phyloP scores from a whole-genome alignment of 768 basidiomycete genomes.

The Pulveroboletus sp. region DNA sequence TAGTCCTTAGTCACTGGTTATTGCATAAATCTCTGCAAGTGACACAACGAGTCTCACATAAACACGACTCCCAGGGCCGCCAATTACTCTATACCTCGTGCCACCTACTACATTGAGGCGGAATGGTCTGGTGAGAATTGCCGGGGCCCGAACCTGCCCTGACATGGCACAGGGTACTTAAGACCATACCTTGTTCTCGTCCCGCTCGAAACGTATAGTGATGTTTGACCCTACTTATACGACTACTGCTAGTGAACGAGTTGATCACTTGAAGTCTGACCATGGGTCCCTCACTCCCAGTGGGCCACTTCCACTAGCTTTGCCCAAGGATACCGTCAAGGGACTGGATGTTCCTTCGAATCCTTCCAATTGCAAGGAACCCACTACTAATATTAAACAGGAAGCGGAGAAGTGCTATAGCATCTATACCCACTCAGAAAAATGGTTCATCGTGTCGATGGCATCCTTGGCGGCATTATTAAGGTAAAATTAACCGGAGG shows the following conservation, averaged over 20 bases:
- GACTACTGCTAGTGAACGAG: background rate
- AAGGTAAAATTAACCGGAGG: conserved; percentile 39
- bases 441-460: conserved; percentile 66
- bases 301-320: background rate
- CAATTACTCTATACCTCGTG: too few relatives aligned
- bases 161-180: too few relatives aligned
- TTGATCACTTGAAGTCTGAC: background rate
- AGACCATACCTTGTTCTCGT: too few relatives aligned
- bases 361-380: too few relatives aligned
- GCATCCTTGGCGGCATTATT: conserved; percentile 63
- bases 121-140: too few relatives aligned
- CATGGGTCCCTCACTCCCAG: background rate
- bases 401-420: conserved; percentile 34
- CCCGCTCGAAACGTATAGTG: background rate
- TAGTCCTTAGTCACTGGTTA: background rate
- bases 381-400: background rate
- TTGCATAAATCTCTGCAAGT: background rate
- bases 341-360: background rate
- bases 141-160: too few relatives aligned
- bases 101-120: too few relatives aligned
- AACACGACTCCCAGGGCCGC: background rate
- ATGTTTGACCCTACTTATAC: background rate
- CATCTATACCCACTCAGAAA: conserved; percentile 53
- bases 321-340: background rate
- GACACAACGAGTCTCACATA: conserved; percentile 1